Conservation (phyloP, 1,139 yeast species). For the Starmera stellimalicola region DNA sequence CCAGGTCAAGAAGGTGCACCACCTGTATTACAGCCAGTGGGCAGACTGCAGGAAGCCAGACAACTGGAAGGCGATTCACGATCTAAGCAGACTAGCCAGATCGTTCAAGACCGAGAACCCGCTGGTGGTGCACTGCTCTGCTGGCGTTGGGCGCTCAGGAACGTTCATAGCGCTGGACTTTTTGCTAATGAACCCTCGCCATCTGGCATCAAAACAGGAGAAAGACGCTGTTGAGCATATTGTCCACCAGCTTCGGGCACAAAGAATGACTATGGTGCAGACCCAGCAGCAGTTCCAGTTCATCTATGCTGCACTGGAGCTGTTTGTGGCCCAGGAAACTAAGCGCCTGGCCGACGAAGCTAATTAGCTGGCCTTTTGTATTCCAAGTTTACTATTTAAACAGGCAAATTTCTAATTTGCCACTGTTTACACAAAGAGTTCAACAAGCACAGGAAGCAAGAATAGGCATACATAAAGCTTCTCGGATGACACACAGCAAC, state of each 20-base stretch:
- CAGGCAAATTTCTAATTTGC: not conserved
- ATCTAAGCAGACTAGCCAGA: slow-evolving; percentile 20
- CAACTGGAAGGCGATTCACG: slow-evolving; percentile 23
- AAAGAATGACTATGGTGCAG: slow-evolving; percentile 64
- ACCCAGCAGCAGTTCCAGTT: slow-evolving; percentile 46
- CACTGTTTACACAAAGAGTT: not conserved
- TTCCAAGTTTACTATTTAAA: no score
- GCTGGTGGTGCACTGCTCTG: slow-evolving; percentile 58
- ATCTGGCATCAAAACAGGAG: not conserved
- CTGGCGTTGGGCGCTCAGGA: slow-evolving; percentile 76
- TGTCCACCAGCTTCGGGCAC: slow-evolving; percentile 38
- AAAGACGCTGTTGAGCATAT: slow-evolving; percentile 22
- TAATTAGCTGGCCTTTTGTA: not conserved
- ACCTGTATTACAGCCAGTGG: slow-evolving; percentile 36
- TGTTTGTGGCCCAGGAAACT: not conserved
- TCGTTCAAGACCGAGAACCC: slow-evolving; percentile 24
- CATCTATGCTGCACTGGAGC: slow-evolving; percentile 28
- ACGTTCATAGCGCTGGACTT: slow-evolving; percentile 62
- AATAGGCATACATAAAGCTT: not conserved
- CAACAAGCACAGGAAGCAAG: not conserved
- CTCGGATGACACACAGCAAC: slow-evolving; percentile 12
- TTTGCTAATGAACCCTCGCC: slow-evolving; percentile 23
- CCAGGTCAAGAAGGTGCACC: slow-evolving; percentile 25
- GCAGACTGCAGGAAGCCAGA: slow-evolving; percentile 35
- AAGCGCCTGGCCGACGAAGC: no score